Evolutionary conservation across 164 flowering plant species (phyloP).

Genomic region (Buxus sempervirens): DNA sequence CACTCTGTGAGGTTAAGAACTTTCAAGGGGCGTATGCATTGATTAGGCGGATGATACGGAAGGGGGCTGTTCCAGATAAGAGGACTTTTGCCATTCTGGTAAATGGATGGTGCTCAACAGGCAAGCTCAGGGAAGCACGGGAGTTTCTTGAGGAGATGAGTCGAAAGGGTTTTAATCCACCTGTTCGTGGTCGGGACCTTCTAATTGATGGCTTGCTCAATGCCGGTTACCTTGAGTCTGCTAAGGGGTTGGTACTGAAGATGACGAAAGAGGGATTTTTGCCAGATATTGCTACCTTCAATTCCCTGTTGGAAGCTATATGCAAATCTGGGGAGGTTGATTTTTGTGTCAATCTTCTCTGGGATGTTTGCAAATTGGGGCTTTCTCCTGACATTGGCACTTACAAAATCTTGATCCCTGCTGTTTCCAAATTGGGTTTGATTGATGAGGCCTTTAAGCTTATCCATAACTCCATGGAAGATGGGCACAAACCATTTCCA

Average conservation of each 20-base stretch:
- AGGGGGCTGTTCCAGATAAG: slow-evolving; percentile 67
- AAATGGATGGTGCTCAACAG: slow-evolving; percentile 82
- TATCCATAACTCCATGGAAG: slow-evolving; percentile 58
- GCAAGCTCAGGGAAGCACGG: slow-evolving; percentile 85
- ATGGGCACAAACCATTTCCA: slow-evolving; percentile 83
- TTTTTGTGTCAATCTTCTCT: slow-evolving; percentile 58
- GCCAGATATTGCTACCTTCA: slow-evolving; percentile 72
- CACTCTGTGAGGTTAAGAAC: slow-evolving; percentile 68
- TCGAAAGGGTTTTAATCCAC: slow-evolving; percentile 77
- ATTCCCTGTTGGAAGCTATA: slow-evolving; percentile 57
- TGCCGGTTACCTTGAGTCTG: slow-evolving; percentile 83
- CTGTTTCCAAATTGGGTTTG: slow-evolving; percentile 57
- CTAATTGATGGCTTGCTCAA: slow-evolving; percentile 79
- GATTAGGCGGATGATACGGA: slow-evolving; percentile 75
- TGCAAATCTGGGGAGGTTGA: slow-evolving; percentile 68
- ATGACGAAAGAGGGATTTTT: slow-evolving; percentile 80
- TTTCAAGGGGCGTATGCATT: slow-evolving; percentile 89
- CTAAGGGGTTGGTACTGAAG: slow-evolving; percentile 71
- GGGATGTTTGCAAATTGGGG: slow-evolving; percentile 55
- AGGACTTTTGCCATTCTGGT: slow-evolving; percentile 69
- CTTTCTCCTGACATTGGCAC: slow-evolving; percentile 58
- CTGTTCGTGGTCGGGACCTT: slow-evolving; percentile 86
- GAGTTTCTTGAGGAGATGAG: slow-evolving; percentile 91
- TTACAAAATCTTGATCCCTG: slow-evolving; percentile 75
- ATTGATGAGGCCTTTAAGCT: slow-evolving; percentile 79